phyloP scores from a whole-genome alignment of 371 early-diverging fungal genomes.

The Mortierella sp. region DNA sequence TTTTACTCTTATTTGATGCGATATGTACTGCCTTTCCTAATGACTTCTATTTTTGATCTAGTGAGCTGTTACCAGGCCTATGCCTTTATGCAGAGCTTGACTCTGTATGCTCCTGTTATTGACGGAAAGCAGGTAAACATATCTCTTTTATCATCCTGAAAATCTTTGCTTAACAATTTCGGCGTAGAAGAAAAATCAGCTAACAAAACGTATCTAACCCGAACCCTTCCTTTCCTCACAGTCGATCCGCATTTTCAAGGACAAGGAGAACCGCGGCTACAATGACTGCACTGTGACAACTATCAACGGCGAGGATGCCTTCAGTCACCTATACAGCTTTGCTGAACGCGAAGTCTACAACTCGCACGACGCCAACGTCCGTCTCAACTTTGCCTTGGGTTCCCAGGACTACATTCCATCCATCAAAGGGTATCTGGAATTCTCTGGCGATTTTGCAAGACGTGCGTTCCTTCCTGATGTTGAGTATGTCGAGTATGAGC shows the following conservation, averaged over 20 bases:
- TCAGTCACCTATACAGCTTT: conserved; percentile 5
- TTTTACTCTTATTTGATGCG: not conserved
- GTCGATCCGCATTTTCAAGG: conserved; percentile 21
- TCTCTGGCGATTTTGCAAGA: conserved; percentile 12
- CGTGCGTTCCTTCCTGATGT: conserved; percentile 9
- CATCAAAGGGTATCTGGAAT: not conserved
- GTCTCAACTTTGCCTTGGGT: conserved; percentile 18
- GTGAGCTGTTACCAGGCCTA: conserved; percentile 13
- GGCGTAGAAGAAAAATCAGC: too few relatives aligned
- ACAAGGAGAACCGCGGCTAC: not conserved
- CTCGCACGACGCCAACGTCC: conserved; percentile 43
- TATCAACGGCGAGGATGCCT: conserved; percentile 18
- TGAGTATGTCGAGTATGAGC: conserved; percentile 1
- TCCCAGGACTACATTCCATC: conserved; percentile 7
- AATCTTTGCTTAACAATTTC: too few relatives aligned
- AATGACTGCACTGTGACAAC: conserved; percentile 37
- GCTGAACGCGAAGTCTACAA: conserved; percentile 2
- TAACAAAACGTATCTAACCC: not conserved
- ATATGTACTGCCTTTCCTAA: too few relatives aligned
- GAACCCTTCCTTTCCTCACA: not conserved
- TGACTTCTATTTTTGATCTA: not conserved
- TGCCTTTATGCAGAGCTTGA: conserved; percentile 8
- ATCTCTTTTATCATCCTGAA: too few relatives aligned
- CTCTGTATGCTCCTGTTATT: conserved; percentile 22
- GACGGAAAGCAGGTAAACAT: conserved; percentile 6